These are phyloP conservation scores for Ophiostoma quercus DNA, from an alignment of 2,329 filamentous ascomycete species.

Conservation along the genomic window DNA sequence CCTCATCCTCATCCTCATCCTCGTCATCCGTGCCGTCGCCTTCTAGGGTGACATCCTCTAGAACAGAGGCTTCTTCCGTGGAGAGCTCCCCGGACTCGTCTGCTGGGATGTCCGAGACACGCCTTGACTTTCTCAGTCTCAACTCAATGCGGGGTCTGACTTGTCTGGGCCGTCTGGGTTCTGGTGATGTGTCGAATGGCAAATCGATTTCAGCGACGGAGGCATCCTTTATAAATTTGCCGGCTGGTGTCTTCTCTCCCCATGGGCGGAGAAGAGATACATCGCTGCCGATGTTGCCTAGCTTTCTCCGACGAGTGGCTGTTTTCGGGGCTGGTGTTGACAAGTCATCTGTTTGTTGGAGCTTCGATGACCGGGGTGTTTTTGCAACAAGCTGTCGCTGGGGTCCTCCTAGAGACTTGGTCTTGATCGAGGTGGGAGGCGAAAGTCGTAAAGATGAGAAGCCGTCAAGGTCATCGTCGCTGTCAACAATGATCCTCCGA, in stretches of 20 bases:
- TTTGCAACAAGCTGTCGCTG: background rate
- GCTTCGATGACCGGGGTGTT: background rate
- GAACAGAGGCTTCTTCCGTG: slow-evolving; percentile 23
- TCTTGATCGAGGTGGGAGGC: background rate
- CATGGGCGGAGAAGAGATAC: slow-evolving; percentile 18
- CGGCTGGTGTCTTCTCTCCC: background rate
- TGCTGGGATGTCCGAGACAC: slow-evolving; percentile 14
- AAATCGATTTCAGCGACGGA: slow-evolving; percentile 1
- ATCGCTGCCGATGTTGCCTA: slow-evolving; percentile 6
- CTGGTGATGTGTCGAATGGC: slow-evolving; percentile 1
- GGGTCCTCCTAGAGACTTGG: background rate
- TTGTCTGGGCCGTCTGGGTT: background rate
- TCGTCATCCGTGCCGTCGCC: background rate
- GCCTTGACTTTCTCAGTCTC: slow-evolving; percentile 21
- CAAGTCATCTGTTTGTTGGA: background rate
- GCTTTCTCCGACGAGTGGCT: slow-evolving; percentile 13
- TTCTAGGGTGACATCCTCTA: slow-evolving; percentile 20
- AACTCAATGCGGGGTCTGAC: slow-evolving; percentile 21
- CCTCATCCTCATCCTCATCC: background rate
- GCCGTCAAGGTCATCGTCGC: background rate
- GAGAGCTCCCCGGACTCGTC: slow-evolving; percentile 24
- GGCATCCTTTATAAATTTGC: background rate
- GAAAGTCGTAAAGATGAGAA: background rate
- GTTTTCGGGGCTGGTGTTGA: slow-evolving; percentile 10
- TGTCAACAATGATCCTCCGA: background rate